Evolutionary conservation across 1,284 basidiomycete species (phyloP).

Genomic region (Bondarzewia mesenterica): DNA sequence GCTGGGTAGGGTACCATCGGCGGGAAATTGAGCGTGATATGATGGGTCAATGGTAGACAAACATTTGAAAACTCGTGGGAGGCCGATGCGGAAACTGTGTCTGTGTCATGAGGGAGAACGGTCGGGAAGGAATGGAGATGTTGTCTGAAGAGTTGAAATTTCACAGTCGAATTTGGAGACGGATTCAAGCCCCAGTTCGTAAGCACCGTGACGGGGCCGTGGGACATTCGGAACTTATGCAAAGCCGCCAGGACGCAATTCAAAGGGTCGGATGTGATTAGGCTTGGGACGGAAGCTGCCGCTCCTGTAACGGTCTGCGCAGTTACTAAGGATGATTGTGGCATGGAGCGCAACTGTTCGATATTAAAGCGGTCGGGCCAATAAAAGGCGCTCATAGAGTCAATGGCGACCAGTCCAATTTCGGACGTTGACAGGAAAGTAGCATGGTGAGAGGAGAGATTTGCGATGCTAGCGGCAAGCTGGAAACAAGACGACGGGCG

Average conservation of each 20-base stretch:
- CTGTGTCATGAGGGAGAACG: slow-evolving; percentile 9
- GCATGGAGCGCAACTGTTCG: slow-evolving; percentile 37
- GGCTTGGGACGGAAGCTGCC: slow-evolving; percentile 2
- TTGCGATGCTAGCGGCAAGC: slow-evolving; percentile 55
- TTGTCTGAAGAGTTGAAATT: slow-evolving; percentile 37
- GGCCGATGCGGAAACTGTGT: neutral
- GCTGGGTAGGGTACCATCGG: slow-evolving; percentile 20
- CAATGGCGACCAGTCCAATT: slow-evolving; percentile 59
- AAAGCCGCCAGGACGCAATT: slow-evolving; percentile 41
- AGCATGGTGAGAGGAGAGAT: slow-evolving; percentile 50
- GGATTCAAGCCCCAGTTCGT: slow-evolving; percentile 58
- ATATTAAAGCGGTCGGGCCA: slow-evolving; percentile 64
- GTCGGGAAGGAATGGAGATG: slow-evolving; percentile 43
- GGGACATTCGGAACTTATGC: slow-evolving; percentile 39
- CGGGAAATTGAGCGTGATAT: slow-evolving; percentile 31
- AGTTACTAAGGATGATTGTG: slow-evolving; percentile 12
- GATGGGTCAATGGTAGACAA: slow-evolving; percentile 30
- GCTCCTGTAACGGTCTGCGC: slow-evolving; percentile 4
- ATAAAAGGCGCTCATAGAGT: slow-evolving; percentile 70
- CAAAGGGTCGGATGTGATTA: slow-evolving; percentile 25
- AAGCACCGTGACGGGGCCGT: slow-evolving; percentile 46
- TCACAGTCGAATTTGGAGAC: slow-evolving; percentile 16
- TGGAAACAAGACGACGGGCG: slow-evolving; percentile 56
- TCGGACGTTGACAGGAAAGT: slow-evolving; percentile 38
- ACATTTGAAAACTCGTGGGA: slow-evolving; percentile 1